These are phyloP conservation scores for Talaromyces liani DNA, from an alignment of 495 filamentous ascomycete genomes.

Conservation along the genomic window DNA sequence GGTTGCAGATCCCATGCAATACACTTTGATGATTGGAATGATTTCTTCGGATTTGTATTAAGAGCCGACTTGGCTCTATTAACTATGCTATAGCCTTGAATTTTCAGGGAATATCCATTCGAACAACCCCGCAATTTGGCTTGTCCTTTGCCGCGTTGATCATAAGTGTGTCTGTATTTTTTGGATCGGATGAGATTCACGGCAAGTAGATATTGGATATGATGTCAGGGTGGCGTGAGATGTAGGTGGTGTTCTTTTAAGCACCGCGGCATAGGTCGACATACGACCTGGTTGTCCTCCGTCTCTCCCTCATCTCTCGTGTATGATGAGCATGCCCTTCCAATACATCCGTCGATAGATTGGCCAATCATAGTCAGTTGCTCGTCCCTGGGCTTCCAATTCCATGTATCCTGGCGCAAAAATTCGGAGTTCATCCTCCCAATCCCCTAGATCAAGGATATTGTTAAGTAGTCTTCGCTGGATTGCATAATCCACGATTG, in stretches of 20 bases:
- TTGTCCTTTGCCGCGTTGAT: not conserved
- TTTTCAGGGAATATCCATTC: not conserved
- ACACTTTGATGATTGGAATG: not conserved
- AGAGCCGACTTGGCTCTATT: not conserved
- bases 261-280: too few species aligned
- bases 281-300: too few species aligned
- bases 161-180: not conserved
- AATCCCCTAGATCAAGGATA: not conserved
- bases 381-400: not conserved
- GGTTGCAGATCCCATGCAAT: not conserved
- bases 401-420: not conserved
- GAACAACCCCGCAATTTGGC: not conserved
- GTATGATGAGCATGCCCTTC: too few species aligned
- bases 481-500: not conserved
- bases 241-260: too few species aligned
- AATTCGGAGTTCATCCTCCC: not conserved
- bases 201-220: not conserved
- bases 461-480: not conserved
- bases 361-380: not conserved
- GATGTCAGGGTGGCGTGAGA: too few species aligned
- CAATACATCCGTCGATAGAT: not conserved
- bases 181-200: not conserved
- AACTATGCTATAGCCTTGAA: not conserved
- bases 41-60: not conserved
- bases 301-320: too few species aligned